Evolutionary conservation across 2,329 filamentous ascomycete genomes (phyloP).

Genomic region (Stagonosporopsis tanaceti): DNA sequence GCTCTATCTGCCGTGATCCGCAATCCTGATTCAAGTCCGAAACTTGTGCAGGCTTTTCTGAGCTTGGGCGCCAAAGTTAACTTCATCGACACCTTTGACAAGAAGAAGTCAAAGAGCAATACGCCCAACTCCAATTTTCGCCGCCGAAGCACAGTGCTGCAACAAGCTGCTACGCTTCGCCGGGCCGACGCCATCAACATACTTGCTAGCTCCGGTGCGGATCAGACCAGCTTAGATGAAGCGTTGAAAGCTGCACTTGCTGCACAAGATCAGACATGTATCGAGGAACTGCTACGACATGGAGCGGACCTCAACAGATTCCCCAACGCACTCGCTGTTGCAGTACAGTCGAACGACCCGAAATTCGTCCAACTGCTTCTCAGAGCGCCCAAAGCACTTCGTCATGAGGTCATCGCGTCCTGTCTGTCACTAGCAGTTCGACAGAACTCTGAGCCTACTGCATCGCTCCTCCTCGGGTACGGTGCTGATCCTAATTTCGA

Average conservation of each 20-base stretch:
- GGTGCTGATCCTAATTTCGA: conserved; percentile 49
- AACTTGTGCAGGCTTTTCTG: conserved; percentile 46
- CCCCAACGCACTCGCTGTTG: conserved; percentile 42
- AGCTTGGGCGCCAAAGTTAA: conserved; percentile 48
- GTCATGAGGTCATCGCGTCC: conserved; percentile 42
- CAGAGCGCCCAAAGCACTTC: conserved; percentile 43
- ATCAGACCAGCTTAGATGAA: conserved; percentile 46
- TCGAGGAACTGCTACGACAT: conserved; percentile 45
- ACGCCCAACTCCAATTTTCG: conserved; percentile 29
- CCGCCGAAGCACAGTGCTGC: conserved; percentile 47
- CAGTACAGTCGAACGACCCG: conserved; percentile 42
- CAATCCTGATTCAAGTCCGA: conserved; percentile 39
- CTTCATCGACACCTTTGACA: conserved; percentile 29
- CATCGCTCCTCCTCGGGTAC: conserved; percentile 43
- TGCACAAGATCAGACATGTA: conserved; percentile 43
- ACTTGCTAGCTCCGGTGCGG: conserved; percentile 45
- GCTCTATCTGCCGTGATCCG: conserved; percentile 45
- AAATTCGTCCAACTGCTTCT: conserved; percentile 42
- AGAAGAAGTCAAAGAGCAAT: conserved; percentile 35
- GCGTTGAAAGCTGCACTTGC: conserved; percentile 44
- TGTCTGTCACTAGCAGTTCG: conserved; percentile 44
- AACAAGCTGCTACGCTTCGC: conserved; percentile 44
- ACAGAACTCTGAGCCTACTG: conserved; percentile 37
- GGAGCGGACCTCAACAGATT: conserved; percentile 45
- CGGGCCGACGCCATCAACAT: conserved; percentile 42